These are phyloP conservation scores for Capsicum pubescens DNA, from an alignment of 257 asterid genomes.

Conservation along the genomic window DNA sequence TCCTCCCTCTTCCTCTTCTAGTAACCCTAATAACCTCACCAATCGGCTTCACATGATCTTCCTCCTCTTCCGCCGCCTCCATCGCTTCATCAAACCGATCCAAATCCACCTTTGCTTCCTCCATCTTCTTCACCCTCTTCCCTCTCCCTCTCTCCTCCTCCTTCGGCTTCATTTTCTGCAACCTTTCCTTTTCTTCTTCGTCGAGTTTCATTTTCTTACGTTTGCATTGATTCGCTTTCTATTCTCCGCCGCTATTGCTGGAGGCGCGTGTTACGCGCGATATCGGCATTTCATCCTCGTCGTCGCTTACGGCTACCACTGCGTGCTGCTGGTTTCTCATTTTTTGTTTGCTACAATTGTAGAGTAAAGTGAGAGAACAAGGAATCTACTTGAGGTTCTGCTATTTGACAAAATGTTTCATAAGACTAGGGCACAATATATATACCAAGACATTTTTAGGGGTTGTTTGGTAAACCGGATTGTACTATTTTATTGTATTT, in stretches of 20 bases:
- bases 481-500: too few relatives aligned
- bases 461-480: too few relatives aligned
- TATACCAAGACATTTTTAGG: too few relatives aligned
- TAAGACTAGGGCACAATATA: too few relatives aligned
- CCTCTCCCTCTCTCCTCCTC: conserved; percentile 32
- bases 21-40: conserved; percentile 72
- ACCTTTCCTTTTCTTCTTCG: too few relatives aligned
- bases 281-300: conserved; percentile 27
- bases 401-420: too few relatives aligned
- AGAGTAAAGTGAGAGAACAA: too few relatives aligned
- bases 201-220: too few relatives aligned
- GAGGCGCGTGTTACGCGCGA: conserved; percentile 23
- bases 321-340: conserved; percentile 31
- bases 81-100: too few relatives aligned
- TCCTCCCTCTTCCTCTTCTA: conserved; percentile 66
- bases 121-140: conserved; percentile 43
- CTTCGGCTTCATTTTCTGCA: conserved; percentile 26
- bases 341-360: not conserved
- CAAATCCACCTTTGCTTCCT: not conserved
- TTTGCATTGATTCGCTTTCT: conserved; percentile 22
- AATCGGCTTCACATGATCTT: conserved; percentile 61
- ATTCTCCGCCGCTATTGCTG: not conserved
- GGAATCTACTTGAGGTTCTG: too few relatives aligned
- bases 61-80: not conserved
- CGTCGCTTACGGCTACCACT: conserved; percentile 24